Evolutionary conservation across 345 rosid genomes (phyloP), one percentile per base, ranked within the genome.

Genomic region (Stellera chamaejasme): DNA sequence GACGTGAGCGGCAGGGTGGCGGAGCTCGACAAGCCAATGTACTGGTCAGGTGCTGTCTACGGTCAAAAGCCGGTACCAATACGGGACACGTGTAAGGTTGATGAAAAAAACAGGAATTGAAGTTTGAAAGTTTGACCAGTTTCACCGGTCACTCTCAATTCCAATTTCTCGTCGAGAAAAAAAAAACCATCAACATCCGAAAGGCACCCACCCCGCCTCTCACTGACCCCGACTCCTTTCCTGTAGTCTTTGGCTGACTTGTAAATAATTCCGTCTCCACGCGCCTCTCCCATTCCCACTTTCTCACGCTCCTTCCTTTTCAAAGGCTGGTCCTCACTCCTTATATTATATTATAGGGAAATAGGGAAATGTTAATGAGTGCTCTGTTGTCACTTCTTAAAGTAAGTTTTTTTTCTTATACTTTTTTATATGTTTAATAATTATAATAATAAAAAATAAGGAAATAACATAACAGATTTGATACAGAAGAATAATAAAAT

Each of bases 11-110:
- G 55, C 8, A 60, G 46, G 25, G 43, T 39, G 19, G 43, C 45
- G 54, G 55, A 53, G 41, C 54, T 45, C 39, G 54, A 47, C 47
- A 39, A 41, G 36, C 59, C 54, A 52, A 63, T 59, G 66, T 63
- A 59, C 54, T 77, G 14, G 41, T 69, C 52, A 66, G 39, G 65
- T 79, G 87, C 74, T 82, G 79, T 77, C 82, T 51, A 60, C 70
- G 85, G 95, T 86, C 92, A 86, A 85, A 77, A 60, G 90, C 65
- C 95, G 92, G 97, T 83, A 85, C 86, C 90, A 55, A 65, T 62
- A 15, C 5, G 0, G 0, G 48, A 64, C 95, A 86, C 83, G 84
- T 86, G 85, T 70, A 67, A 19, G 79, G 76, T 77, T 66, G 26
- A 66, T 55, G 45, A 44, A 60, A 69, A 72, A 2, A 52, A 48